Evolutionary conservation across 2,329 filamentous ascomycete genomes (phyloP).

Genomic region (Colletotrichum plurivorum): DNA sequence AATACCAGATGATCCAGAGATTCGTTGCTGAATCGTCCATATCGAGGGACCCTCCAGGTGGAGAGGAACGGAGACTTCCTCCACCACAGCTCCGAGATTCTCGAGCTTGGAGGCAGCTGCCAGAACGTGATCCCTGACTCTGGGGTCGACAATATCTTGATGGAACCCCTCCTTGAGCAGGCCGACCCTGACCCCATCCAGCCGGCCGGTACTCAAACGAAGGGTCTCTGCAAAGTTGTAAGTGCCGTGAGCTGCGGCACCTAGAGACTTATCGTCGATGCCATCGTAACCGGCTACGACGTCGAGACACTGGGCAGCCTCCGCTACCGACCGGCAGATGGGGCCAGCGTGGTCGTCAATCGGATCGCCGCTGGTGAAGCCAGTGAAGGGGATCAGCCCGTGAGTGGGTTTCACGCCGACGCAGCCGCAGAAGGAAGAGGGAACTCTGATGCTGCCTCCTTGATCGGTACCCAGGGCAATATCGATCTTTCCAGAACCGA

Average conservation of each 20-base stretch:
- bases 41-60: slow-evolving; percentile 63
- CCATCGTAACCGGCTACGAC: slow-evolving; percentile 63
- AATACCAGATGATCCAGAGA: slow-evolving; percentile 58
- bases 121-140: slow-evolving; percentile 58
- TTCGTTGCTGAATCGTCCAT: slow-evolving; percentile 65
- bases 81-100: slow-evolving; percentile 62
- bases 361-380: slow-evolving; percentile 62
- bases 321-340: slow-evolving; percentile 55
- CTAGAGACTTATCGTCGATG: slow-evolving; percentile 61
- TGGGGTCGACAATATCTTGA: slow-evolving; percentile 53
- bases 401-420: slow-evolving; percentile 67
- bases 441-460: slow-evolving; percentile 62
- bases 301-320: slow-evolving; percentile 59
- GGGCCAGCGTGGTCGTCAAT: slow-evolving; percentile 66
- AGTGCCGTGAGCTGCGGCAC: slow-evolving; percentile 47
- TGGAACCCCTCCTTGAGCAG: slow-evolving; percentile 61
- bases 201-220: slow-evolving; percentile 37
- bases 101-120: slow-evolving; percentile 56
- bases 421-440: slow-evolving; percentile 56
- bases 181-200: slow-evolving; percentile 56
- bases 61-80: slow-evolving; percentile 65
- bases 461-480: slow-evolving; percentile 64
- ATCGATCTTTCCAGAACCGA: slow-evolving; percentile 59
- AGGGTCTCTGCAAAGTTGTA: slow-evolving; percentile 45
- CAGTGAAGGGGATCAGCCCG: slow-evolving; percentile 66